Conservation (phyloP, 2,329 filamentous ascomycete species). For the Ilyonectria destructans region DNA sequence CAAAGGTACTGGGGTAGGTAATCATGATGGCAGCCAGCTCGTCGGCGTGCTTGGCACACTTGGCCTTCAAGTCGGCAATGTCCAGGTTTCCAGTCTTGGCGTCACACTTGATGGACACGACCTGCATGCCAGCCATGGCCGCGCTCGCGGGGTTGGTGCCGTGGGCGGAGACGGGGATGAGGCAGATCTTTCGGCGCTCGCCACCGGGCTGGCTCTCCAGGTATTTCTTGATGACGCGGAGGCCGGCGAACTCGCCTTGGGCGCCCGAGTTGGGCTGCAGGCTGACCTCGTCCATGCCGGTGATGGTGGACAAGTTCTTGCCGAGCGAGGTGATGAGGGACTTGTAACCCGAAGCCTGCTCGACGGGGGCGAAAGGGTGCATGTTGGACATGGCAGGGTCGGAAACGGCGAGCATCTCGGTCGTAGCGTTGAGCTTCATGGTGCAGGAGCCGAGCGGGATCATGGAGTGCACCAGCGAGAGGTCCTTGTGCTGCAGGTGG, state of each 20-base stretch:
- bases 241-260: conserved; percentile 93
- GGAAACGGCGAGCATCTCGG: conserved; percentile 87
- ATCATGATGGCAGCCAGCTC: conserved; percentile 95
- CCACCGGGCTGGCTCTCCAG: conserved; percentile 71
- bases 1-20: conserved; percentile 95
- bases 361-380: conserved; percentile 83
- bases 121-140: conserved; percentile 95
- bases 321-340: conserved; percentile 81
- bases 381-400: conserved; percentile 68
- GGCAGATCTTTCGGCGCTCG: conserved; percentile 87
- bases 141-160: conserved; percentile 97
- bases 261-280: conserved; percentile 97
- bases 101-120: conserved; percentile 93
- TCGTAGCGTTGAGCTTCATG: conserved; percentile 97
- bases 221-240: conserved; percentile 90
- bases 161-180: conserved; percentile 96
- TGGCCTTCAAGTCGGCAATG: conserved; percentile 87
- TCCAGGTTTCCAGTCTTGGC: conserved; percentile 90
- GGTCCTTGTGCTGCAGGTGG: conserved; percentile 92
- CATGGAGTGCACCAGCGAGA: conserved; percentile 97
- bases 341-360: conserved; percentile 79
- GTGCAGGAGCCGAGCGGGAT: conserved; percentile 97
- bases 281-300: conserved; percentile 89
- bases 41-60: conserved; percentile 90
- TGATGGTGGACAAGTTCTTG: conserved; percentile 84